A percentile compares a stretch with the other conserved stretches of the same genome.
phyloP scores from a whole-genome alignment of 495 filamentous ascomycete genomes.

The Talaromyces liani region DNA sequence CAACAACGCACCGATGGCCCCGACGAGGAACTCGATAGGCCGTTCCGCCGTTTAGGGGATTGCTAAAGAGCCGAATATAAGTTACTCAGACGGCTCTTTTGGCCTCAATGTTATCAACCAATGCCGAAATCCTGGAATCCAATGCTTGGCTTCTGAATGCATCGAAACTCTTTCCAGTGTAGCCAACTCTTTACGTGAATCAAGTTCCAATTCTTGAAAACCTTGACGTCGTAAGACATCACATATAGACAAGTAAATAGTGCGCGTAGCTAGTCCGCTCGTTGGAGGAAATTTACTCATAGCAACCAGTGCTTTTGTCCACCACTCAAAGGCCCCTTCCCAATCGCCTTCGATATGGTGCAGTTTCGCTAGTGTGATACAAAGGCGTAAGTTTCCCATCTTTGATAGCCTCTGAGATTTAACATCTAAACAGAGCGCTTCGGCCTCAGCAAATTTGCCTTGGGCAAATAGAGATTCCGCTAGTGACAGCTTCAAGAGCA shows the following conservation, averaged over 20 bases:
- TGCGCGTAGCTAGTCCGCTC: not conserved
- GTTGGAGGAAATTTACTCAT: not conserved
- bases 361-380: not conserved
- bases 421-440: not conserved
- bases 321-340: not conserved
- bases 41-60: no score
- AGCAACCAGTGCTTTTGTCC: not conserved
- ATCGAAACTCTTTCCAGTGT: no score
- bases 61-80: no score
- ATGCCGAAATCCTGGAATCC: no score
- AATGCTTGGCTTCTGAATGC: no score
- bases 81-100: no score
- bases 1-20: no score
- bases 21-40: no score
- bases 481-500: not conserved
- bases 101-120: no score
- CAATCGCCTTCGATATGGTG: not conserved
- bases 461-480: constrained; percentile 3
- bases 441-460: not conserved
- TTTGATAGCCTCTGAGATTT: not conserved
- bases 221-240: constrained; percentile 7
- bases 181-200: no score
- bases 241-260: not conserved
- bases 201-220: no score
- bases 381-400: constrained; percentile 1